Conservation (phyloP, 2,329 filamentous ascomycete genomes). For the Aspergillus thermomutatus region DNA sequence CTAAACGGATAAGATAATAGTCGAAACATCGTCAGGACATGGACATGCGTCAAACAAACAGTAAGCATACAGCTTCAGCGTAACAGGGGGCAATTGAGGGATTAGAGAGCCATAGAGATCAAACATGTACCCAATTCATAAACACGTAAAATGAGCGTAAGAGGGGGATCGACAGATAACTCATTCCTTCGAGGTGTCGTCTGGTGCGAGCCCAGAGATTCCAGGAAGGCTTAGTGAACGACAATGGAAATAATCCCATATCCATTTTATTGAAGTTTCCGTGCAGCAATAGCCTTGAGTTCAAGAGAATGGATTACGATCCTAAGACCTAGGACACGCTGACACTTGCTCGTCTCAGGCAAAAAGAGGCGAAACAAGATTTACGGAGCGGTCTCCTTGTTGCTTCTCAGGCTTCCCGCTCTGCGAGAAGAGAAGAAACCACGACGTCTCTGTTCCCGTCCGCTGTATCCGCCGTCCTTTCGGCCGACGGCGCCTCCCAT, state of each 20-base stretch:
- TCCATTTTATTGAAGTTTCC: neutral
- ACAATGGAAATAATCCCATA: neutral
- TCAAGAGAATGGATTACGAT: neutral
- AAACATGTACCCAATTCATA: neutral
- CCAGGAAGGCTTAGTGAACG: neutral
- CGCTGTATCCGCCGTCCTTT: slow-evolving; percentile 33
- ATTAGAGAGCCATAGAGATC: neutral
- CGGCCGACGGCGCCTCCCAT: slow-evolving; percentile 39
- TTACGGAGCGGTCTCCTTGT: slow-evolving; percentile 30
- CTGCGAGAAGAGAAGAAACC: slow-evolving; percentile 37
- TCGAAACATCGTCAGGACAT: neutral
- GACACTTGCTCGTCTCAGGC: neutral
- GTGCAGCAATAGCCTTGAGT: neutral
- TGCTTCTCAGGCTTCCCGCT: slow-evolving; percentile 25
- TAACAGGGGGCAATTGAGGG: neutral
- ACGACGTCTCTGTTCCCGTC: slow-evolving; percentile 34
- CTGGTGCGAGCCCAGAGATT: neutral
- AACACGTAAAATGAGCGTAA: neutral
- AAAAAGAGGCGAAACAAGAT: neutral
- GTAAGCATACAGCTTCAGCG: neutral
- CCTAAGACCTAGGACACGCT: neutral
- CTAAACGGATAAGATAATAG: neutral
- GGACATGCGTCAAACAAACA: neutral
- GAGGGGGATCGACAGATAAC: neutral
- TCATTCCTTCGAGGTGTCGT: neutral